These are phyloP conservation scores for Aspergillus homomorphus DNA, from an alignment of 495 filamentous ascomycete species.

Conservation along the genomic window DNA sequence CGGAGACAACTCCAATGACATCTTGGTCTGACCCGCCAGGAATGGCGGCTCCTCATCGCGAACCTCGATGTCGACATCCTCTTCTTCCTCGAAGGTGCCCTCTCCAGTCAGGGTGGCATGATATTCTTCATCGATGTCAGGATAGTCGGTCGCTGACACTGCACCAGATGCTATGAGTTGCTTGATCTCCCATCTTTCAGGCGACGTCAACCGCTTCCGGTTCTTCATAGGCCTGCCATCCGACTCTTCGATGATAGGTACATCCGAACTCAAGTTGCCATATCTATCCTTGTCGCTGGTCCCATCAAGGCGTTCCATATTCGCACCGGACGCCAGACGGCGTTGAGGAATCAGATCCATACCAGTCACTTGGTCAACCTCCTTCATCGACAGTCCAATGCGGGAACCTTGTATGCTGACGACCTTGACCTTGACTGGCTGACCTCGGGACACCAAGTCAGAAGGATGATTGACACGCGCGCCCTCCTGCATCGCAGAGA, in stretches of 20 bases:
- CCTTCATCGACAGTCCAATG: conserved; percentile 93
- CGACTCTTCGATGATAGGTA: conserved; percentile 65
- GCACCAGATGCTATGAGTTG: conserved; percentile 95
- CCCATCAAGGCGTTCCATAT: conserved; percentile 76
- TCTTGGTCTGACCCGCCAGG: conserved; percentile 92
- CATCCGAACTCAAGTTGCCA: conserved; percentile 54
- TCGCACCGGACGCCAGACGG: conserved; percentile 85
- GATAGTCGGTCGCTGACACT: conserved; percentile 85
- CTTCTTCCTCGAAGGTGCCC: conserved; percentile 88
- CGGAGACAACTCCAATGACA: conserved; percentile 88
- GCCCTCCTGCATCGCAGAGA: conserved; percentile 90
- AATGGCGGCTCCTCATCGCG: conserved; percentile 96
- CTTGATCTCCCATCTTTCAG: conserved; percentile 95
- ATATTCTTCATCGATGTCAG: conserved; percentile 93
- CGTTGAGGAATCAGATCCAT: conserved; percentile 78
- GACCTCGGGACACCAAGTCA: conserved; percentile 75
- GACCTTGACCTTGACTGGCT: conserved; percentile 91
- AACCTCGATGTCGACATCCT: conserved; percentile 96
- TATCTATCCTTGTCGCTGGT: conserved; percentile 47
- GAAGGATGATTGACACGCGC: conserved; percentile 87
- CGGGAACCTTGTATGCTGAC: conserved; percentile 75
- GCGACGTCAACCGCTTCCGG: conserved; percentile 91
- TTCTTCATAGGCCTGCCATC: conserved; percentile 53
- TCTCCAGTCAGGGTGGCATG: conserved; percentile 81
- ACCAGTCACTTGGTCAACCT: conserved; percentile 89